Evolutionary conservation across 2,329 filamentous ascomycete genomes (phyloP).

Genomic region (Cladosporium sphaerospermum): DNA sequence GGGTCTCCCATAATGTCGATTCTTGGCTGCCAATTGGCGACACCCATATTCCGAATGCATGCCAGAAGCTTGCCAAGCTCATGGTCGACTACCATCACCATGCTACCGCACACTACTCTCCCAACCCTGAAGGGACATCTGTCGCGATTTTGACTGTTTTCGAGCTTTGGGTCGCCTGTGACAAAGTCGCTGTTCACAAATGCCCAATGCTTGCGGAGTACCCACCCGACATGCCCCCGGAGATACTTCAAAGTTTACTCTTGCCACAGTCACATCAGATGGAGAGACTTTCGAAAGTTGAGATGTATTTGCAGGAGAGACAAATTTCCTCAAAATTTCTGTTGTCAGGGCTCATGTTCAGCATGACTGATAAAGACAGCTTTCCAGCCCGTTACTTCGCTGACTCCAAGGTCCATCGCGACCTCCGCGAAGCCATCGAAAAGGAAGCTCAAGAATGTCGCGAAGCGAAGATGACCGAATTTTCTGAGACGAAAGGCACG

Average conservation of each 20-base stretch:
- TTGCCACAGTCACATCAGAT: slow-evolving; percentile 45
- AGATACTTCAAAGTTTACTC: slow-evolving; percentile 51
- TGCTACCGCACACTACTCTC: slow-evolving; percentile 33
- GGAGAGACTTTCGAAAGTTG: slow-evolving; percentile 44
- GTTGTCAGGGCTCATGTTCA: slow-evolving; percentile 44
- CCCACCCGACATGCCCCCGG: slow-evolving; percentile 45
- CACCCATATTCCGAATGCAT: neutral
- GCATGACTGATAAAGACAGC: slow-evolving; percentile 26
- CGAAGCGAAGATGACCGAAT: slow-evolving; percentile 36
- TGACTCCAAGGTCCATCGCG: slow-evolving; percentile 16
- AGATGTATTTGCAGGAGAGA: slow-evolving; percentile 44
- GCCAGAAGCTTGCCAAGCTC: slow-evolving; percentile 6
- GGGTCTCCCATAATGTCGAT: slow-evolving; percentile 16
- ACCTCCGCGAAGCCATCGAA: slow-evolving; percentile 32
- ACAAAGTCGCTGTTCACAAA: slow-evolving; percentile 37
- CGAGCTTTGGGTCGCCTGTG: slow-evolving; percentile 54
- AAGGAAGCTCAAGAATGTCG: slow-evolving; percentile 24
- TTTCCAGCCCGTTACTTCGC: slow-evolving; percentile 45
- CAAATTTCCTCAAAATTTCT: slow-evolving; percentile 16
- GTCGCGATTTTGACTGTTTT: slow-evolving; percentile 49
- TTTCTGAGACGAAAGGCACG: slow-evolving; percentile 25
- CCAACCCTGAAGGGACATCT: slow-evolving; percentile 47
- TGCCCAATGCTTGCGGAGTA: slow-evolving; percentile 48
- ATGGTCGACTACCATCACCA: slow-evolving; percentile 18
- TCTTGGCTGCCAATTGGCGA: slow-evolving; percentile 11